Base-by-base conservation (phyloP, 306 rosid species). In the Cicer yamashitae region DNA sequence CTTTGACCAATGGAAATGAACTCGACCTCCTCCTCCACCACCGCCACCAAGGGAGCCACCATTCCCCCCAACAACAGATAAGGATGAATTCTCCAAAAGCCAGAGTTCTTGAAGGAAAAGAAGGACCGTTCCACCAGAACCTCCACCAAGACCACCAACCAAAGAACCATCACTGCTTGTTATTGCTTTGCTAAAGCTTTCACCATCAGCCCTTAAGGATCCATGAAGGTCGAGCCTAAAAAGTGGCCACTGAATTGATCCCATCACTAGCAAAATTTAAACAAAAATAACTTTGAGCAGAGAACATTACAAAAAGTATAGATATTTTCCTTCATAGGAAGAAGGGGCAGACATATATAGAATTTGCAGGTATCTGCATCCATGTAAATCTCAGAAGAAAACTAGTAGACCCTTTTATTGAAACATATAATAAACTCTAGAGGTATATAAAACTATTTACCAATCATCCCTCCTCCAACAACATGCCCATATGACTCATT, bases 11-110 rank as follows among this genome's bases (percentile, higher is more conserved):
- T 94, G 97, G 83, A 94, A 94, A 89, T 94, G 98, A 84, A 91
- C 83, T 88, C 98, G 86, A 83, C 98, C 98, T 76, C 98, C 98
- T 56, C 98, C 98, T 58, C 98, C 98, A 1, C 98, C 98, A 6
- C 98, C 98, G 6, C 97, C 98, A 54, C 98, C 98, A 71, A 80
- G 86, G 15, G 89, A 81, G 70, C 98, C 93, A 82, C 98, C 98
- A 72, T 81, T 86, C 50, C 98, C 98, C 65, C 98, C 98, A 70
- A 83, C 78, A 76, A 86, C 89, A 68, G 96, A 88, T 74, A 94
- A 81, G 80, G 91, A 86, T 80, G 98, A 94, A 73, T 84, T 83
- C 75, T 80, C 83, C 81, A 85, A 77, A 80, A 94, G 89, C 81
- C 82, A 76, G 50, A 94, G 93, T 78, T 88, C 97, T 78, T 91